Conservation (phyloP, 164 flowering plant species). For the Stephania yunnanensis region DNA sequence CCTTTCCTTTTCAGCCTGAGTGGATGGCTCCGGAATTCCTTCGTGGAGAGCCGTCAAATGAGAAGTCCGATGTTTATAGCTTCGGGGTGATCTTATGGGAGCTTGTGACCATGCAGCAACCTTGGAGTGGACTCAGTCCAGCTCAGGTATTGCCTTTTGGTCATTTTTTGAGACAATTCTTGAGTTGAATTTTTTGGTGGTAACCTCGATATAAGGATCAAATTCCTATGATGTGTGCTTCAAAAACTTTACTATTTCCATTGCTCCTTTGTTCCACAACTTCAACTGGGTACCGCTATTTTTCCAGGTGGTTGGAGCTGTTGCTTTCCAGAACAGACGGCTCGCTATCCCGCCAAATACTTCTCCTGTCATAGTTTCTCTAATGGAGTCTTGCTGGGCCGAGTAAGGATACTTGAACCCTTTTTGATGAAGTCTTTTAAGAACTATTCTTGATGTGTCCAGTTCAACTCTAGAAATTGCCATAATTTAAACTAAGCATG, state of each 20-base stretch:
- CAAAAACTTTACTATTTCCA: background rate
- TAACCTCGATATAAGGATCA: background rate
- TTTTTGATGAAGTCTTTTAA: background rate
- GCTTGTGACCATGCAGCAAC: constrained; percentile 89
- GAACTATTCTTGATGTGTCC: background rate
- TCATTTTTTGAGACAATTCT: background rate
- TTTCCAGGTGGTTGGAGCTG: constrained; percentile 95
- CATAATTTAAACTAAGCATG: background rate
- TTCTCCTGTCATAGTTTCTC: constrained; percentile 56
- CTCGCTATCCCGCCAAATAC: constrained; percentile 67
- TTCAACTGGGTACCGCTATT: background rate
- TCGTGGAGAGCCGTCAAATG: constrained; percentile 91
- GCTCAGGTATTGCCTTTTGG: constrained; percentile 55
- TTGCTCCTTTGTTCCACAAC: background rate
- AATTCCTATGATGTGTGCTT: background rate
- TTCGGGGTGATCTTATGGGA: constrained; percentile 98
- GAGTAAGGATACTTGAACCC: constrained; percentile 50
- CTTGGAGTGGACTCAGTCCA: constrained; percentile 85
- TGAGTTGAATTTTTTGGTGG: background rate
- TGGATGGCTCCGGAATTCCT: constrained; percentile 99
- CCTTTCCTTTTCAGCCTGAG: constrained; percentile 74
- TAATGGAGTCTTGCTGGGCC: constrained; percentile 94
- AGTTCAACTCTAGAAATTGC: background rate
- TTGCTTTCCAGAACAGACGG: constrained; percentile 90
- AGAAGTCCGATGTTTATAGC: constrained; percentile 94